A percentile compares a stretch with the other conserved stretches of the same genome.
Evolutionary conservation across 441 rosid species (phyloP).

Genomic region (Theobroma grandiflorum): DNA sequence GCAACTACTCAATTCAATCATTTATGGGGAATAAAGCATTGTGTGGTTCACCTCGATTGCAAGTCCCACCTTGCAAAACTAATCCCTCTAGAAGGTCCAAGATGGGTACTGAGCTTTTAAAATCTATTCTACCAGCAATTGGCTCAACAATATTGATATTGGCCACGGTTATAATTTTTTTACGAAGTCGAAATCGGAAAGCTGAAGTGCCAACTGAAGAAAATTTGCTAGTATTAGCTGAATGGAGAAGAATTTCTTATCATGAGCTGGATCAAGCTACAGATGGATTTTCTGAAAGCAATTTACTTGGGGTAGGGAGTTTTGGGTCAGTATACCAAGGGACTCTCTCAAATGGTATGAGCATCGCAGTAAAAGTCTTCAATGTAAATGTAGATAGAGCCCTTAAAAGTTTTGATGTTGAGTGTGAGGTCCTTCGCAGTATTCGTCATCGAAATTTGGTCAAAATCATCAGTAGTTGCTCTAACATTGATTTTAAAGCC

Average conservation of each 20-base stretch:
- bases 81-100: not conserved
- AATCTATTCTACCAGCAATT: constrained; percentile 4
- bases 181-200: not conserved
- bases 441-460: constrained; percentile 34
- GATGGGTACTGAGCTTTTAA: not conserved
- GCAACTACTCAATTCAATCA: constrained; percentile 27
- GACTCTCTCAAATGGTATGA: constrained; percentile 18
- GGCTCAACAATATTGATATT: not conserved
- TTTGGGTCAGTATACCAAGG: constrained; percentile 34
- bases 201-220: not conserved
- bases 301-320: constrained; percentile 27
- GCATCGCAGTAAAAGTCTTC: constrained; percentile 34
- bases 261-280: constrained; percentile 21
- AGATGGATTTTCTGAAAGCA: constrained; percentile 16
- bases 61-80: constrained; percentile 32
- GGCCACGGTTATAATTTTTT: not conserved
- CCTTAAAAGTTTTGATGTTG: constrained; percentile 28
- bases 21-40: constrained; percentile 34
- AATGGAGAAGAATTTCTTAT: constrained; percentile 20
- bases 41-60: constrained; percentile 28
- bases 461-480: constrained; percentile 25
- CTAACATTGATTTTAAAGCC: constrained; percentile 30
- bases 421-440: constrained; percentile 21
- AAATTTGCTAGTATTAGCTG: not conserved
- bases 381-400: constrained; percentile 16